Percentiles rank a stretch among this genome's conserved stretches.
These are phyloP conservation scores for Pseudoturritis turrita DNA, from an alignment of 345 rosid genomes.

Conservation along the genomic window DNA sequence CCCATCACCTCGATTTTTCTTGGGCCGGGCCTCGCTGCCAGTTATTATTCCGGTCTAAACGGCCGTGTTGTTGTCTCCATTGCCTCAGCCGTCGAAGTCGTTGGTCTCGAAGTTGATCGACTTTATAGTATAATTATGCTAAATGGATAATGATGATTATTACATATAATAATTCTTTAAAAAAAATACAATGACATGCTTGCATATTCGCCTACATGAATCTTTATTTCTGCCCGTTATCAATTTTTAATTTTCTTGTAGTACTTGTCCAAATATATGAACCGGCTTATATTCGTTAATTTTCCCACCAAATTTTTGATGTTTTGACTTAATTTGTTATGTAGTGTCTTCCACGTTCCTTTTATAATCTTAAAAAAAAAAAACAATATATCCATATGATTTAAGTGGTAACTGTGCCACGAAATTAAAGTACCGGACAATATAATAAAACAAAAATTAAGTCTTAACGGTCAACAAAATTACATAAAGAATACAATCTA, in stretches of 20 bases:
- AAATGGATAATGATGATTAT: not conserved
- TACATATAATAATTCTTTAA: not conserved
- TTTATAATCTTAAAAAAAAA: not conserved
- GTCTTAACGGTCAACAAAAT: slow-evolving; percentile 21
- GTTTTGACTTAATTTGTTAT: slow-evolving; percentile 4
- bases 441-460: not conserved
- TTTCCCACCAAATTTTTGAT: not conserved
- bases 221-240: not conserved
- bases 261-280: slow-evolving; percentile 10
- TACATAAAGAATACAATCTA: not conserved
- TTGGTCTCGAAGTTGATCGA: too few relatives aligned
- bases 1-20: too few relatives aligned
- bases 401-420: slow-evolving; percentile 26
- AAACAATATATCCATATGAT: not conserved
- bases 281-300: not conserved
- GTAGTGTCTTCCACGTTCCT: slow-evolving; percentile 34
- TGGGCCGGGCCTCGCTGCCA: too few relatives aligned
- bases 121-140: too few relatives aligned
- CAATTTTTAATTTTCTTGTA: not conserved
- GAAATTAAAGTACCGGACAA: slow-evolving; percentile 1
- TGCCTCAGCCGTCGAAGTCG: too few relatives aligned
- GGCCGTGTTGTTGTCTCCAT: too few relatives aligned
- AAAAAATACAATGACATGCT: not conserved
- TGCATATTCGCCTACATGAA: not conserved
- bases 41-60: too few relatives aligned